Conservation (phyloP, 169 alveolate genomes). For the Eimeria praecox region DNA sequence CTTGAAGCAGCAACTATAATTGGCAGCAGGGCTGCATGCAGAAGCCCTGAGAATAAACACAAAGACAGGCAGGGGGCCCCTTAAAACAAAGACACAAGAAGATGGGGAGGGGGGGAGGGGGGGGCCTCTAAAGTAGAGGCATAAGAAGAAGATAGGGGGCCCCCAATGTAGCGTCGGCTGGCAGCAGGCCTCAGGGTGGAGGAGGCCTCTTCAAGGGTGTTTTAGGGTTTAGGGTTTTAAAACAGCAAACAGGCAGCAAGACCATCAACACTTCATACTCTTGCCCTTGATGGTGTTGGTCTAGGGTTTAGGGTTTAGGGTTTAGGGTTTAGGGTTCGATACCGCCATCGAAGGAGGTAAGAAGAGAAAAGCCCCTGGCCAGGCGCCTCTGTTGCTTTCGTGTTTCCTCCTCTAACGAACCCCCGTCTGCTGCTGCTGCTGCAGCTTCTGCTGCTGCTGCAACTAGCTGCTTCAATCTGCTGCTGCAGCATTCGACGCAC, state of each 20-base stretch:
- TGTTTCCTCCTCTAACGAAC: neutral
- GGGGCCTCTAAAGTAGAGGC: too few species aligned
- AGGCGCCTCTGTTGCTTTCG: conserved; percentile 49
- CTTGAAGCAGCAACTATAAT: conserved; percentile 17
- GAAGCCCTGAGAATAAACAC: conserved; percentile 17
- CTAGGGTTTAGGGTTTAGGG: conserved; percentile 44
- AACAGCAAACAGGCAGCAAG: neutral
- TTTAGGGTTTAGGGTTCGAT: conserved; percentile 23
- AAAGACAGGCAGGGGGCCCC: neutral
- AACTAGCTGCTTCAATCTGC: conserved; percentile 40
- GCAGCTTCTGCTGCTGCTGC: conserved; percentile 64
- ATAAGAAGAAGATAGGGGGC: neutral
- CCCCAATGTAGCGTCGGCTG: neutral
- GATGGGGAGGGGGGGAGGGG: too few species aligned
- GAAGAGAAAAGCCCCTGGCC: conserved; percentile 34
- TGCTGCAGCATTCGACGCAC: conserved; percentile 67
- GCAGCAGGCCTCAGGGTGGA: neutral
- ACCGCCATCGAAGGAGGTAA: conserved; percentile 62
- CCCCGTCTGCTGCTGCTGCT: conserved; percentile 58
- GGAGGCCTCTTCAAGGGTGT: neutral
- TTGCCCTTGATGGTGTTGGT: neutral
- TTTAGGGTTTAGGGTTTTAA: neutral
- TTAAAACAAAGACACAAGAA: neutral
- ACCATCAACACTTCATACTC: neutral
- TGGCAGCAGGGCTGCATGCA: conserved; percentile 64